Conservation (phyloP, 306 rosid species). For the Rosa chinensis region DNA sequence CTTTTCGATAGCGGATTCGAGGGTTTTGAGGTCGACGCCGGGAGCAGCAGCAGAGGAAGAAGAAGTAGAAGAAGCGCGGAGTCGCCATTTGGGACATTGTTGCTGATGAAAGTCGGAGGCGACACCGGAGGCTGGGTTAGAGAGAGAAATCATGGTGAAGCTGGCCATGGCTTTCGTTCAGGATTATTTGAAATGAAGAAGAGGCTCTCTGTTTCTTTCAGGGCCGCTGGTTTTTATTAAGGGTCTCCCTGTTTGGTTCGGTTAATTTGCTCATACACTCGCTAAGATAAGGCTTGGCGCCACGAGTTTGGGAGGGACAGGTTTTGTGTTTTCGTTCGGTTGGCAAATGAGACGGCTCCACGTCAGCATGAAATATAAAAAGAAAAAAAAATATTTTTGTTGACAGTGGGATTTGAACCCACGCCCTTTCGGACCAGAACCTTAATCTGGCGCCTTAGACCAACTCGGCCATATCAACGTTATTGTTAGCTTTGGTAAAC, state of each 20-base stretch:
- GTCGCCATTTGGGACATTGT: conserved; percentile 26
- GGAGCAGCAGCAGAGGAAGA: conserved; percentile 68
- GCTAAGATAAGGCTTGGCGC: conserved; percentile 34
- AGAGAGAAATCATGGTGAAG: conserved; percentile 28
- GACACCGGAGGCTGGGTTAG: conserved; percentile 9
- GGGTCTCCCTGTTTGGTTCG: background rate
- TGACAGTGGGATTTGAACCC: conserved; percentile 51
- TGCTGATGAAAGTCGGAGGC: background rate
- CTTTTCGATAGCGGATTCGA: conserved; percentile 77
- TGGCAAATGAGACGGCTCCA: background rate
- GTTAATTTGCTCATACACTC: background rate
- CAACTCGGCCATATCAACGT: conserved; percentile 38
- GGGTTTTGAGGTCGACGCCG: conserved; percentile 68
- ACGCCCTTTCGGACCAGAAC: conserved; percentile 38
- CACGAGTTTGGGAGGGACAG: background rate
- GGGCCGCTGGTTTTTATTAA: background rate
- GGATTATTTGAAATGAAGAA: background rate
- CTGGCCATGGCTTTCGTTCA: background rate
- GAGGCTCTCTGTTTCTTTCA: background rate
- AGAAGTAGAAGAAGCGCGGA: conserved; percentile 56
- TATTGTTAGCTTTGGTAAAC: background rate
- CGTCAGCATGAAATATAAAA: background rate
- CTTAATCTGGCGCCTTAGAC: conserved; percentile 35
- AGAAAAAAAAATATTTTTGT: background rate
- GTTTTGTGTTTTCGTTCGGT: background rate